Evolutionary conservation across 2,329 filamentous ascomycete genomes (phyloP).

Genomic region (Diaporthe eres): DNA sequence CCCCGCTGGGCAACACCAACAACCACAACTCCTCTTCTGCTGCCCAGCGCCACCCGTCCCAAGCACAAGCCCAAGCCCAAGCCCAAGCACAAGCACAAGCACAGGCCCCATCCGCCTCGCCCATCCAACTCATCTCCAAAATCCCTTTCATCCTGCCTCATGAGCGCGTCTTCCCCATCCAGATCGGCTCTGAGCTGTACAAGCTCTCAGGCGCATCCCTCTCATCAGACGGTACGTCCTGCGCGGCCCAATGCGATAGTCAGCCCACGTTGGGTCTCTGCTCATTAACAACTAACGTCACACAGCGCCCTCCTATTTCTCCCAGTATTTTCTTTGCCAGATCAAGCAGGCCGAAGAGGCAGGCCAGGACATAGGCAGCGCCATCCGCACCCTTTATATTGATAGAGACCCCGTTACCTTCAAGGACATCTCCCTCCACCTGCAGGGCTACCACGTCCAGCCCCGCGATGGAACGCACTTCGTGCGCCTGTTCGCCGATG

Average conservation of each 20-base stretch:
- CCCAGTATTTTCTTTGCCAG: constrained; percentile 91
- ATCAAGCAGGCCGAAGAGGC: constrained; percentile 74
- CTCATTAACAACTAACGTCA: neutral
- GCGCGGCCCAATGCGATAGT: neutral
- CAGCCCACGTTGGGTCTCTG: neutral
- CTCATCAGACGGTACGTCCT: constrained; percentile 76
- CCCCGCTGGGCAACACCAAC: constrained; percentile 26
- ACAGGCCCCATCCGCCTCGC: constrained; percentile 32
- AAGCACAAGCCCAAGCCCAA: neutral
- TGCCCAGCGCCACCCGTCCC: constrained; percentile 17
- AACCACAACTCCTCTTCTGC: neutral
- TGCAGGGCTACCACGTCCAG: constrained; percentile 91
- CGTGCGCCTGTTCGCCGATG: constrained; percentile 92
- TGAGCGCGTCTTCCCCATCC: constrained; percentile 81
- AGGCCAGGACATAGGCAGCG: constrained; percentile 63
- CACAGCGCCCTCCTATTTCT: constrained; percentile 94
- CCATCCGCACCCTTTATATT: constrained; percentile 89
- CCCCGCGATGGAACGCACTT: constrained; percentile 89
- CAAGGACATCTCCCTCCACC: constrained; percentile 87
- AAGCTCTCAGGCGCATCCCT: constrained; percentile 81
- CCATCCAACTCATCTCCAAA: constrained; percentile 54
- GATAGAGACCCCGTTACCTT: constrained; percentile 94
- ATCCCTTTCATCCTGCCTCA: constrained; percentile 75
- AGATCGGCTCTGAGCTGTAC: constrained; percentile 80
- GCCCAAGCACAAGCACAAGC: neutral